Conservation (phyloP, 116 monocot species). For the Dioscorea cayenensis region DNA sequence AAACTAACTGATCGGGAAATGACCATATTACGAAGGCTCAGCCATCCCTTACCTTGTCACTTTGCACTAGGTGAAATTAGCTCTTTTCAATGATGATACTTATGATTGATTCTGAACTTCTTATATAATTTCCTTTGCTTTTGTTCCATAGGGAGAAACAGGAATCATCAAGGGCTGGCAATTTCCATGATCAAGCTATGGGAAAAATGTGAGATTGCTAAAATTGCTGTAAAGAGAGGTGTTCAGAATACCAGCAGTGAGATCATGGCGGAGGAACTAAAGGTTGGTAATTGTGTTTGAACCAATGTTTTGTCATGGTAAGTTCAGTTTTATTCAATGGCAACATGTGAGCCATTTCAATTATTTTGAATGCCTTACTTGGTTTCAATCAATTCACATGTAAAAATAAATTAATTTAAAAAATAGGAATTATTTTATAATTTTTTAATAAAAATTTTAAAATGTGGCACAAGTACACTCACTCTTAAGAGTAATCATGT, state of each 20-base stretch:
- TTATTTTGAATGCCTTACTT: too few relatives aligned
- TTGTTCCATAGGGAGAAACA: conserved; percentile 63
- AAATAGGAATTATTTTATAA: too few relatives aligned
- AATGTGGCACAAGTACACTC: too few relatives aligned
- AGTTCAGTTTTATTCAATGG: too few relatives aligned
- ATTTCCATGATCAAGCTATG: conserved; percentile 82
- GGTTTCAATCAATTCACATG: too few relatives aligned
- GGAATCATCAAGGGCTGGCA: conserved; percentile 88
- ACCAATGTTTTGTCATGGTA: neutral
- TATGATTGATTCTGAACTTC: neutral
- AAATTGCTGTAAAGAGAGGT: conserved; percentile 87
- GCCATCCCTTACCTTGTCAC: conserved; percentile 79
- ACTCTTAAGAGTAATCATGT: too few relatives aligned
- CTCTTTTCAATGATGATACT: neutral
- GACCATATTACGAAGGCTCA: conserved; percentile 77
- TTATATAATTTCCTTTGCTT: neutral
- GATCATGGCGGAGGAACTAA: conserved; percentile 79
- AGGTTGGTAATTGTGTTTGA: conserved; percentile 39
- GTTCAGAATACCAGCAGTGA: conserved; percentile 74
- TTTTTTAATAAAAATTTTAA: too few relatives aligned
- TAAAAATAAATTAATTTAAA: too few relatives aligned
- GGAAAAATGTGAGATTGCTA: conserved; percentile 97
- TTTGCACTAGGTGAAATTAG: conserved; percentile 65
- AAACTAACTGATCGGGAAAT: conserved; percentile 83
- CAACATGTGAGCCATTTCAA: too few relatives aligned